Evolutionary conservation across 176 grass and related monocot species (phyloP).

Genomic region (bread wheat (Triticum aestivum)): DNA sequence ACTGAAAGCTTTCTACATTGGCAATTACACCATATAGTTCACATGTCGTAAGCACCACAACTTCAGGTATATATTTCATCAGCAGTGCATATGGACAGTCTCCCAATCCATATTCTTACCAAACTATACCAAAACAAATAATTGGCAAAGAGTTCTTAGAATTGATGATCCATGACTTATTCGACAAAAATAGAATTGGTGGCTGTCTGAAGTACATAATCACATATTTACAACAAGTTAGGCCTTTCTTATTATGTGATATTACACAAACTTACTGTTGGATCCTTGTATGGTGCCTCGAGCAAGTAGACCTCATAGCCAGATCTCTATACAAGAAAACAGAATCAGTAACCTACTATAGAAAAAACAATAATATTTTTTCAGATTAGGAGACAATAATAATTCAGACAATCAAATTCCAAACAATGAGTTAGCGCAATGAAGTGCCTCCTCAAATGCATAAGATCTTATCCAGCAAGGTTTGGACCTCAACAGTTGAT

Average conservation of each 20-base stretch:
- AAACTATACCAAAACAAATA: slow-evolving; percentile 6
- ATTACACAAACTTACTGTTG: slow-evolving; percentile 57
- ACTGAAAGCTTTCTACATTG: slow-evolving; percentile 10
- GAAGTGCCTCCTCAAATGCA: slow-evolving; percentile 19
- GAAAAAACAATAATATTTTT: background rate
- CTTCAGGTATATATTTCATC: background rate
- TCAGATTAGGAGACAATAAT: background rate
- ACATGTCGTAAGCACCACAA: background rate
- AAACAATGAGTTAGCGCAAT: slow-evolving; percentile 17
- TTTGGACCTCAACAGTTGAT: slow-evolving; percentile 24
- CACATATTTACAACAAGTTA: slow-evolving; percentile 18
- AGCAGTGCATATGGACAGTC: slow-evolving; percentile 16
- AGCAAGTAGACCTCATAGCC: slow-evolving; percentile 96
- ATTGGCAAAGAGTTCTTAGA: background rate
- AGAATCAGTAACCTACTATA: slow-evolving; percentile 23
- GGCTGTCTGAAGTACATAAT: background rate
- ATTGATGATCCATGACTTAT: slow-evolving; percentile 2
- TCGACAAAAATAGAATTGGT: slow-evolving; percentile 15
- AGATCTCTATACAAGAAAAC: slow-evolving; percentile 59
- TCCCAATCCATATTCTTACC: background rate
- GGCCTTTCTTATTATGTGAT: background rate
- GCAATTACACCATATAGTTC: background rate
- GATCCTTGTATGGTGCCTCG: slow-evolving; percentile 98
- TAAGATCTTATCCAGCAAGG: slow-evolving; percentile 5
- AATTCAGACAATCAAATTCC: slow-evolving; percentile 26